Evolutionary conservation across 2,329 filamentous ascomycete species (phyloP).

Genomic region (Colletotrichum neosansevieriae): DNA sequence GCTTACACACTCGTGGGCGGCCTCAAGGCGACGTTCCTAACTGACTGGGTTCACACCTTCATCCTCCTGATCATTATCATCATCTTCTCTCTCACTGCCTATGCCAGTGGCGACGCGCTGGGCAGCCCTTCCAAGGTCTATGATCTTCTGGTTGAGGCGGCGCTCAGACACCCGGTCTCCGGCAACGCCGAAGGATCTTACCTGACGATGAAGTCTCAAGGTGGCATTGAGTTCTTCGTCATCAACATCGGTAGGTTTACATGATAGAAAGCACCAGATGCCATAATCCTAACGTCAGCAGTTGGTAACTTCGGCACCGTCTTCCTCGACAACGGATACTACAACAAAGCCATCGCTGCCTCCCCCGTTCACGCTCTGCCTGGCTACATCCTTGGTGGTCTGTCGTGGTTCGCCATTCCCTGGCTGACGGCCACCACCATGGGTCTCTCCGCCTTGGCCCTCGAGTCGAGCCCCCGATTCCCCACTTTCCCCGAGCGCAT

Average conservation of each 20-base stretch:
- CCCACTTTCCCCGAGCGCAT: slow-evolving; percentile 77
- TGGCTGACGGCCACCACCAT: slow-evolving; percentile 87
- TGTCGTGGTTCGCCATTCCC: slow-evolving; percentile 87
- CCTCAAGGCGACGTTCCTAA: slow-evolving; percentile 83
- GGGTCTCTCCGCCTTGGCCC: slow-evolving; percentile 80
- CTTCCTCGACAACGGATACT: slow-evolving; percentile 84
- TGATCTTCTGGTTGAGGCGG: slow-evolving; percentile 75
- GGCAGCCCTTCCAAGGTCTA: slow-evolving; percentile 77
- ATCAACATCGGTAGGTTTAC: slow-evolving; percentile 72
- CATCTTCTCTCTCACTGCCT: slow-evolving; percentile 80
- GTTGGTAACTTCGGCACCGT: slow-evolving; percentile 81
- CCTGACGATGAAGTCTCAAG: slow-evolving; percentile 80
- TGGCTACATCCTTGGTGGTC: slow-evolving; percentile 80
- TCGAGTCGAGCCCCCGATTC: slow-evolving; percentile 76
- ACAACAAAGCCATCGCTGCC: slow-evolving; percentile 87
- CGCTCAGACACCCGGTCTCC: slow-evolving; percentile 74
- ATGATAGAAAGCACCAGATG: slow-evolving; percentile 40
- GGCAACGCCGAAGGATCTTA: slow-evolving; percentile 83
- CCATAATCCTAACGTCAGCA: slow-evolving; percentile 51
- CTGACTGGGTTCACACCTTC: slow-evolving; percentile 82
- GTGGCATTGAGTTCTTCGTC: slow-evolving; percentile 78
- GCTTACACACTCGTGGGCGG: slow-evolving; percentile 77
- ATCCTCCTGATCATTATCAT: slow-evolving; percentile 82
- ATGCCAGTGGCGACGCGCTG: slow-evolving; percentile 62
- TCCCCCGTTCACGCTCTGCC: slow-evolving; percentile 83